Base-by-base conservation (phyloP, 2,329 filamentous ascomycete genomes). In the Rutstroemia sp. region DNA sequence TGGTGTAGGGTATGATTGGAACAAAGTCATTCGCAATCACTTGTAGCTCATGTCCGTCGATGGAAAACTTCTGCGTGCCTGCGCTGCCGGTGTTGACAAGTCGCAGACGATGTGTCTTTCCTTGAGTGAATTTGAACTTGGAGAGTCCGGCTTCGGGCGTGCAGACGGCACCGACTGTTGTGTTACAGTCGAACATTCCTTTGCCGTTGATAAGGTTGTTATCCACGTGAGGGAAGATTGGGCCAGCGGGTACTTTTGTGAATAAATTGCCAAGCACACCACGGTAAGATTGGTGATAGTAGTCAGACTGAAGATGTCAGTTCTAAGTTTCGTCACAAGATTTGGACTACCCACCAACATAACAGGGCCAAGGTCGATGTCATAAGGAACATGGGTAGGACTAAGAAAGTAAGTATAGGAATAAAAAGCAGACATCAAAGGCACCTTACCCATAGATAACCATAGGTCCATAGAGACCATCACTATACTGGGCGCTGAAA, bases 1-100 rank as follows among this genome's bases (percentile, higher is more conserved):
- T 77, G 0, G 70, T 71, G 59, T 78, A 85, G 0, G 82, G 81
- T 25, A 71, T 61, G 21, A 85, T 75, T 1, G 82, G 80, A 0
- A 85, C 77, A 12, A 84, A 71, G 58, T 84, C 83, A 23, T 70
- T 71, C 0, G 77, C 73, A 39, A 85, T 81, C 25, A 86, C 80
- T 0, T 72, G 78, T 65, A 86, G 65, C 0, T 67, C 74, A 65
- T 86, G 82, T 56, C 77, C 75, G 64, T 81, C 79, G 56, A 81
- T 78, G 47, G 70, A 72, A 62, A 81, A 79, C 25, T 63, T 64
- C 39, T 61, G 16, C 1, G 56, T 58, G 4, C 46, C 46, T 38
- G 58, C 58, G 7, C 82, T 69, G 62, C 59, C 76, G 18, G 67
- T 68, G 60, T 79, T 79, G 55, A 79, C 66, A 3, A 80, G 63